Evolutionary conservation across 352 stramenopile genomes (phyloP).

Genomic region (Globisporangium alternatum): DNA sequence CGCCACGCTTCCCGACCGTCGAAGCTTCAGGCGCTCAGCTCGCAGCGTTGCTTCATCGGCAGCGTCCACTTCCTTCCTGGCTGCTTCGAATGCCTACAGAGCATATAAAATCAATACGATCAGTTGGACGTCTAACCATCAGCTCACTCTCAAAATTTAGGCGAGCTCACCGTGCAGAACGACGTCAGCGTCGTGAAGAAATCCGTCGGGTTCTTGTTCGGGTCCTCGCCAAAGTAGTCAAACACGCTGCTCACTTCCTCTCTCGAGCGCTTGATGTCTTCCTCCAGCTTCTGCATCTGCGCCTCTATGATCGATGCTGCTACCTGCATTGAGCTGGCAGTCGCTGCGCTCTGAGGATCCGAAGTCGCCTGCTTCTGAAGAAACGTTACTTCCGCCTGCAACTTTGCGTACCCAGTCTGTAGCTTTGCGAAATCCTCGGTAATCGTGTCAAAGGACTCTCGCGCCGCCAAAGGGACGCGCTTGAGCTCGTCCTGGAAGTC

Average conservation of each 20-base stretch:
- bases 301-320: constrained; percentile 34
- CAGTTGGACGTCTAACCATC: not conserved
- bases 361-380: constrained; percentile 37
- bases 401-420: constrained; percentile 39
- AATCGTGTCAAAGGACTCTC: constrained; percentile 70
- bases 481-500: constrained; percentile 91
- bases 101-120: not conserved
- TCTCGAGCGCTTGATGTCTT: constrained; percentile 31
- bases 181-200: constrained; percentile 84
- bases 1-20: constrained; percentile 26
- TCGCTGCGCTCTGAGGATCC: not conserved
- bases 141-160: not conserved
- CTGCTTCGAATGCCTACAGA: constrained; percentile 53
- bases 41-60: constrained; percentile 52
- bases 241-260: constrained; percentile 74
- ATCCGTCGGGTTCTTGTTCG: constrained; percentile 58
- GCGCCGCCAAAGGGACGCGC: constrained; percentile 81
- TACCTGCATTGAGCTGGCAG: constrained; percentile 34
- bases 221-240: constrained; percentile 86
- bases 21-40: constrained; percentile 62
- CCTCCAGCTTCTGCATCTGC: constrained; percentile 42
- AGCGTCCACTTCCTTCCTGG: constrained; percentile 65
- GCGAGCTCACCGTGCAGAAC: constrained; percentile 53
- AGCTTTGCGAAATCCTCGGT: constrained; percentile 65
- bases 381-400: constrained; percentile 43